These are phyloP conservation scores for Ceriops decandra DNA, from an alignment of 345 rosid species.

Conservation along the genomic window DNA sequence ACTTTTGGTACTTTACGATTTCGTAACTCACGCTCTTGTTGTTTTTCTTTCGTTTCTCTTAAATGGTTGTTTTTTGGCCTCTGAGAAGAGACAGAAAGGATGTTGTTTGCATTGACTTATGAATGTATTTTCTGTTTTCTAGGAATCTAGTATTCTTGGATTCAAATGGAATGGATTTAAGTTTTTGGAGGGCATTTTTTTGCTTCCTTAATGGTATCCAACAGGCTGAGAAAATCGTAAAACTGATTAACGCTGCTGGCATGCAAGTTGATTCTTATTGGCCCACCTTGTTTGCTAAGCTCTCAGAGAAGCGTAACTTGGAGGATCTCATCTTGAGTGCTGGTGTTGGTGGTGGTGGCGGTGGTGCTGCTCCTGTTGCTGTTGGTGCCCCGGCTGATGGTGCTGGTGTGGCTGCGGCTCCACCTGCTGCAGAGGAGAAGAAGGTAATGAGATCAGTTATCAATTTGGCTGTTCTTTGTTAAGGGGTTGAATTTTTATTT, in stretches of 20 bases:
- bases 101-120: background rate
- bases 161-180: background rate
- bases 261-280: conserved; percentile 62
- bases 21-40: too few relatives aligned
- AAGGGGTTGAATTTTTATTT: too few relatives aligned
- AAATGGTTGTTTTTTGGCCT: too few relatives aligned
- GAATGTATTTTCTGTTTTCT: background rate
- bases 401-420: conserved; percentile 44
- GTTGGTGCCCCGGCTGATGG: conserved; percentile 47
- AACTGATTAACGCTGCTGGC: conserved; percentile 58
- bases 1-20: too few relatives aligned
- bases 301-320: conserved; percentile 61
- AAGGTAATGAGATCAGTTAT: conserved; percentile 39
- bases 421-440: conserved; percentile 71
- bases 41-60: too few relatives aligned
- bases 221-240: conserved; percentile 71
- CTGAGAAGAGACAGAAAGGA: too few relatives aligned
- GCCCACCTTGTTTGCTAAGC: conserved; percentile 80
- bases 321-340: conserved; percentile 67
- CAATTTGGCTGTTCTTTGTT: background rate
- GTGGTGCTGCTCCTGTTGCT: conserved; percentile 46
- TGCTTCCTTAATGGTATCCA: conserved; percentile 5
- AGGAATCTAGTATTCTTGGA: too few relatives aligned
- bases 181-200: background rate
- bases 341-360: conserved; percentile 83